Percentiles rank a stretch among this genome's conserved stretches.
Conservation (phyloP, 2,329 filamentous ascomycete genomes). For the Penicillium freii region DNA sequence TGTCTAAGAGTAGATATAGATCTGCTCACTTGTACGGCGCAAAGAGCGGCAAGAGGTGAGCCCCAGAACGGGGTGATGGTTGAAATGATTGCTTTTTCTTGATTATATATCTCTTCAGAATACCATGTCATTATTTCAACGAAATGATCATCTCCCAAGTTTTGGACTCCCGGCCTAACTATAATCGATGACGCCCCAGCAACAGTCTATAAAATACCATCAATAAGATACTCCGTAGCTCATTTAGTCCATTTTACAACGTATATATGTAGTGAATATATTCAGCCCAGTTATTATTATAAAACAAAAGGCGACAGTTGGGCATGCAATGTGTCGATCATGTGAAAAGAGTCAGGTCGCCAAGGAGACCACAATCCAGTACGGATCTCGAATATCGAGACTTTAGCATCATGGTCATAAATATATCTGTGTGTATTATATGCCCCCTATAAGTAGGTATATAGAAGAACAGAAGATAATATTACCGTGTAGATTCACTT, state of each 20-base stretch:
- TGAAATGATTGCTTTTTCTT: neutral
- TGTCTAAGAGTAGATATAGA: too few relatives aligned
- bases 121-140: neutral
- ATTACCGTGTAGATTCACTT: neutral
- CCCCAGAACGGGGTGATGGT: neutral
- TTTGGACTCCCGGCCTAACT: neutral
- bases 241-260: neutral
- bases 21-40: too few relatives aligned
- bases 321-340: slow-evolving; percentile 25
- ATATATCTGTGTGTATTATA: neutral
- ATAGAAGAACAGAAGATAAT: neutral
- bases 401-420: neutral
- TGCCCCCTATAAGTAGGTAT: neutral
- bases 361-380: slow-evolving; percentile 21
- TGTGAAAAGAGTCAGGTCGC: slow-evolving; percentile 11
- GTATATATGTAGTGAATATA: too few relatives aligned
- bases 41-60: neutral
- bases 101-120: neutral
- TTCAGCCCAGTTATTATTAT: neutral
- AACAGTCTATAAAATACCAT: neutral
- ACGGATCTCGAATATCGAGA: neutral
- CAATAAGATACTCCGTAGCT: neutral
- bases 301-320: slow-evolving; percentile 14
- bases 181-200: neutral
- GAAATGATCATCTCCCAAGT: neutral